Percentiles rank a stretch among this genome's conserved stretches.
phyloP scores from a whole-genome alignment of 2,329 filamentous ascomycete genomes.

The Trichoderma oligosporum region DNA sequence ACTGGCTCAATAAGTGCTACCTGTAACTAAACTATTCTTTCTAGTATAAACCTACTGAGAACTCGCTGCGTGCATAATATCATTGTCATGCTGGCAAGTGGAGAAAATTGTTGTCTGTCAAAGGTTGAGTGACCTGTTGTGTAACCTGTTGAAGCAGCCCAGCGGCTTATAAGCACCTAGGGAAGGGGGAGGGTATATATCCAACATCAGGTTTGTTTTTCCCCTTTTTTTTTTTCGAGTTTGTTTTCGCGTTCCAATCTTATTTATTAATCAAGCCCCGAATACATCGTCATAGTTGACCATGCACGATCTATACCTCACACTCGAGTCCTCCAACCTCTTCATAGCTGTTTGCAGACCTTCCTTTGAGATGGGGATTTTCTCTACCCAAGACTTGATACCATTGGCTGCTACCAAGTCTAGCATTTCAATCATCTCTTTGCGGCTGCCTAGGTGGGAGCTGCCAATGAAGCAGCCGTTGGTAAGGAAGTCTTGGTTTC shows the following conservation, averaged over 20 bases:
- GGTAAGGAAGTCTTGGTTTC: constrained; percentile 67
- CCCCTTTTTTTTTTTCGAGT: neutral
- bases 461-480: constrained; percentile 73
- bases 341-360: constrained; percentile 67
- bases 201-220: neutral
- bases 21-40: neutral
- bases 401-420: constrained; percentile 66
- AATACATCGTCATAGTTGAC: constrained; percentile 67
- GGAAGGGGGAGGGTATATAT: neutral
- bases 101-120: neutral
- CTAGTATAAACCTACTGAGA: neutral
- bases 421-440: constrained; percentile 69
- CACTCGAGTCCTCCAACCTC: constrained; percentile 65
- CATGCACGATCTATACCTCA: constrained; percentile 73
- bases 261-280: constrained; percentile 39
- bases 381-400: constrained; percentile 67
- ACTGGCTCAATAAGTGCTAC: neutral
- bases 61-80: neutral
- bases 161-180: neutral
- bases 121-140: neutral
- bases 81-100: neutral
- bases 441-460: constrained; percentile 66
- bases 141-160: neutral
- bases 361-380: constrained; percentile 68
- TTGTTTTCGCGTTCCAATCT: neutral